These are phyloP conservation scores for Cystobasidium pallidum DNA, from an alignment of 1,284 basidiomycete genomes.

Conservation along the genomic window DNA sequence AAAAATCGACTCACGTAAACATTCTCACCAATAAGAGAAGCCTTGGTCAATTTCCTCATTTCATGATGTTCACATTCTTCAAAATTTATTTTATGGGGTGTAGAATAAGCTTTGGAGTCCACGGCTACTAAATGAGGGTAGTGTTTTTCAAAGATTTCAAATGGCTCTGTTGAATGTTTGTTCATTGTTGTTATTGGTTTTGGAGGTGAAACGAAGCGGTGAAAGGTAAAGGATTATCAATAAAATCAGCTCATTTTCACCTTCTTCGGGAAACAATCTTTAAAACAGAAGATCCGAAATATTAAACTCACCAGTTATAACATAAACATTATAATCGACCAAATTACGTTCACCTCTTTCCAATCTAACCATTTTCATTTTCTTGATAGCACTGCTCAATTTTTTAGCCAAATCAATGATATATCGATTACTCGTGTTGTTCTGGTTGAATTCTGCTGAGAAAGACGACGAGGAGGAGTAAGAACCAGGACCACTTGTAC, in stretches of 20 bases:
- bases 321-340: slow-evolving; percentile 80
- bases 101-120: slow-evolving; percentile 58
- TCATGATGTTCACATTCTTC: slow-evolving; percentile 75
- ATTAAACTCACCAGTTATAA: slow-evolving; percentile 68
- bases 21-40: slow-evolving; percentile 71
- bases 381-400: slow-evolving; percentile 65
- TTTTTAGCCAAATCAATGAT: slow-evolving; percentile 61
- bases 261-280: too few relatives aligned
- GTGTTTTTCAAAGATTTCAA: slow-evolving; percentile 61
- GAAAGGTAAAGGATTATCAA: neutral
- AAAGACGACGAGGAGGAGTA: too few relatives aligned
- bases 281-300: too few relatives aligned
- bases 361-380: slow-evolving; percentile 59
- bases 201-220: neutral
- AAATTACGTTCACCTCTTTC: slow-evolving; percentile 56
- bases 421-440: slow-evolving; percentile 59
- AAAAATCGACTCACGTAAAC: slow-evolving; percentile 63
- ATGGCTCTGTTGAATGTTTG: slow-evolving; percentile 62
- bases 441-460: too few relatives aligned
- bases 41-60: slow-evolving; percentile 83
- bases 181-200: too few relatives aligned
- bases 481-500: too few relatives aligned
- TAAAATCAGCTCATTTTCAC: too few relatives aligned
- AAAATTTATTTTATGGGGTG: slow-evolving; percentile 60
- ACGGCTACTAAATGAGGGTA: slow-evolving; percentile 62